phyloP scores from a whole-genome alignment of 2,329 filamentous ascomycete species.

The Sporothrix inflata region DNA sequence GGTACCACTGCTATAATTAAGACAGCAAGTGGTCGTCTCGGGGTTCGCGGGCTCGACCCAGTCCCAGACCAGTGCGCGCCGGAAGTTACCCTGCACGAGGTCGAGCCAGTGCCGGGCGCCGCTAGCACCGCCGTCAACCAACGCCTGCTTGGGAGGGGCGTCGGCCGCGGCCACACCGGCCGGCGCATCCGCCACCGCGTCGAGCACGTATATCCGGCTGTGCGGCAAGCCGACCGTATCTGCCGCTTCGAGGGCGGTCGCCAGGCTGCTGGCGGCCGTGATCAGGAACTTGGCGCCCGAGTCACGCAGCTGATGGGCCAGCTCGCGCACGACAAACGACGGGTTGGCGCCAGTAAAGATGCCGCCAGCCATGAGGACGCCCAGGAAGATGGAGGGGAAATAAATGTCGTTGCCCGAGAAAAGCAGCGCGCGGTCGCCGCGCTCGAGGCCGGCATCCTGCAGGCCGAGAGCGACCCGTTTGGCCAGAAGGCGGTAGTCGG shows the following conservation, averaged over 20 bases:
- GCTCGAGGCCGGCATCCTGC: conserved; percentile 63
- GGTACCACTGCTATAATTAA: conserved; percentile 81
- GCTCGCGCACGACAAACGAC: conserved; percentile 64
- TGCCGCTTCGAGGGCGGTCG: conserved; percentile 69
- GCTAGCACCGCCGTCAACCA: conserved; percentile 27
- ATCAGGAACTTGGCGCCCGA: conserved; percentile 70
- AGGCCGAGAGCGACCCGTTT: conserved; percentile 74
- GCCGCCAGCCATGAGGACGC: conserved; percentile 75
- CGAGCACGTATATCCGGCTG: conserved; percentile 66
- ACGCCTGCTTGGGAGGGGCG: not conserved
- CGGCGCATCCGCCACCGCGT: conserved; percentile 52
- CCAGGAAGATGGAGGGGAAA: conserved; percentile 71
- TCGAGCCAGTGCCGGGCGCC: conserved; percentile 63
- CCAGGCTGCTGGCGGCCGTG: conserved; percentile 61
- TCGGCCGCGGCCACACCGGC: conserved; percentile 29
- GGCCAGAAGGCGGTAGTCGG: conserved; percentile 68
- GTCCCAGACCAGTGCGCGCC: conserved; percentile 59
- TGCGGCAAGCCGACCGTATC: conserved; percentile 57
- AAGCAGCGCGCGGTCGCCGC: conserved; percentile 71
- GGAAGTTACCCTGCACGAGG: conserved; percentile 54
- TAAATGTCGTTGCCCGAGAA: conserved; percentile 76
- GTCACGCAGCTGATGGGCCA: conserved; percentile 76
- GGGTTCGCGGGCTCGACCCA: conserved; percentile 64
- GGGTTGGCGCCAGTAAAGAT: conserved; percentile 68
- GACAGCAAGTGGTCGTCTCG: conserved; percentile 60